phyloP scores from a whole-genome alignment of 176 grass and related monocot species.

The Zoysia pacifica region DNA sequence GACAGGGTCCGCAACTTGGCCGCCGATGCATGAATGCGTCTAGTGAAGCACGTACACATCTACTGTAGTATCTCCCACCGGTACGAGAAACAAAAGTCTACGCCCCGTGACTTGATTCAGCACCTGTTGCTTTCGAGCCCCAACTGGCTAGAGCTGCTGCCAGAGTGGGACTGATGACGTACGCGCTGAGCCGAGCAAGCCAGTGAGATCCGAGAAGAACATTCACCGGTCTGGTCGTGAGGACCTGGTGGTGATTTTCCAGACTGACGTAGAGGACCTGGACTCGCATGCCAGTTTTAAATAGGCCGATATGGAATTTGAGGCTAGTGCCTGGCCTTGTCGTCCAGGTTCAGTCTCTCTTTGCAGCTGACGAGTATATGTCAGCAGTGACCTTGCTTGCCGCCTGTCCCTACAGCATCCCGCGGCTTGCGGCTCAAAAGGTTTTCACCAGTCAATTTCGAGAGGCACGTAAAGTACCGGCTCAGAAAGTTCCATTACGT shows the following conservation, averaged over 20 bases:
- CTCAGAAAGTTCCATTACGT: background rate
- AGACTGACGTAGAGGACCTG: background rate
- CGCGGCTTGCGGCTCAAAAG: too few relatives aligned
- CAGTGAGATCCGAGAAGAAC: background rate
- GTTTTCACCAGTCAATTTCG: too few relatives aligned
- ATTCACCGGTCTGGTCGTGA: background rate
- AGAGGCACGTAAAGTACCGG: too few relatives aligned
- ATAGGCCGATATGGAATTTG: background rate
- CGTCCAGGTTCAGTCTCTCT: background rate
- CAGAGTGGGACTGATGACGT: background rate
- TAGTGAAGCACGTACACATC: too few relatives aligned
- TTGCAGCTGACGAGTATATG: background rate
- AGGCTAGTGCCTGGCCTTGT: background rate
- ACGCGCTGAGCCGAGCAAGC: background rate
- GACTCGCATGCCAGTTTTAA: background rate
- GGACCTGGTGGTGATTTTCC: background rate
- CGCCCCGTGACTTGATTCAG: background rate
- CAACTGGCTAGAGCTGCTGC: background rate
- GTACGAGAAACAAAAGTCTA: constrained; percentile 5
- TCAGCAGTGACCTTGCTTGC: too few relatives aligned
- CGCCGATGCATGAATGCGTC: too few relatives aligned
- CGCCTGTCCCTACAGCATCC: too few relatives aligned
- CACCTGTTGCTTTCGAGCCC: background rate
- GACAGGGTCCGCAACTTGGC: too few relatives aligned
- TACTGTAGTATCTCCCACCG: background rate